These are phyloP conservation scores for Microascus cirrosus DNA, from an alignment of 2,329 filamentous ascomycete species.

Conservation along the genomic window DNA sequence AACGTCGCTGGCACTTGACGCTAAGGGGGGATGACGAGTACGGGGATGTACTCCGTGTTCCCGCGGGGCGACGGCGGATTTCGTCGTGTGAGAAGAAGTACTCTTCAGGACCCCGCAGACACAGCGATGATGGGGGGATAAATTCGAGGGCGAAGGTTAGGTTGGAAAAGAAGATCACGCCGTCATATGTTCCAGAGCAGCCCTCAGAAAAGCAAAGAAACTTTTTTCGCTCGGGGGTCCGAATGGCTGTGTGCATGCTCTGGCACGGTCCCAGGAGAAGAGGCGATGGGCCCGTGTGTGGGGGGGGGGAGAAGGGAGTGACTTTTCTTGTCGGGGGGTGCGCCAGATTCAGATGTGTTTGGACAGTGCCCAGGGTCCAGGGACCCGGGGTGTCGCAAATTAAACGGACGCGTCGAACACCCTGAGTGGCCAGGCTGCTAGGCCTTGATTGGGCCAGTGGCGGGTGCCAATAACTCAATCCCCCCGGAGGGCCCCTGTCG, in stretches of 20 bases:
- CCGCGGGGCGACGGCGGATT: neutral
- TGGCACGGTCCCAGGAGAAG: too few relatives aligned
- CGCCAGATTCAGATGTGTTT: neutral
- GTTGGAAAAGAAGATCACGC: constrained; percentile 2
- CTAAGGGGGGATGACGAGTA: neutral
- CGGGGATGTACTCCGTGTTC: neutral
- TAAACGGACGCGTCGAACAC: constrained; percentile 1
- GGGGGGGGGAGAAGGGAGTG: neutral
- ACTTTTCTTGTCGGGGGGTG: neutral
- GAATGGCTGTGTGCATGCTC: neutral
- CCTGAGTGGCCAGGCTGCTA: neutral
- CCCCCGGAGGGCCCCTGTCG: neutral
- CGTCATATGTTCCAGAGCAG: neutral
- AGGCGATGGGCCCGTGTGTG: too few relatives aligned
- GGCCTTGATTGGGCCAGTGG: neutral
- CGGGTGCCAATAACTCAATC: neutral
- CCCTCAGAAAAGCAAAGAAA: neutral
- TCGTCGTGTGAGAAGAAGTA: too few relatives aligned
- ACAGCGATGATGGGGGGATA: too few relatives aligned
- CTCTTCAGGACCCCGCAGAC: neutral
- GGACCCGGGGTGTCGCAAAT: constrained; percentile 1
- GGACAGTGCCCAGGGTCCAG: neutral
- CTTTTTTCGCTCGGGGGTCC: neutral
- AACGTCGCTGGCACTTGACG: neutral
- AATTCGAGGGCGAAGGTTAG: neutral